A percentile compares a stretch with the other conserved stretches of the same genome.
These are phyloP conservation scores for Penicillium tannophilum DNA, from an alignment of 495 filamentous ascomycete species.

Conservation along the genomic window DNA sequence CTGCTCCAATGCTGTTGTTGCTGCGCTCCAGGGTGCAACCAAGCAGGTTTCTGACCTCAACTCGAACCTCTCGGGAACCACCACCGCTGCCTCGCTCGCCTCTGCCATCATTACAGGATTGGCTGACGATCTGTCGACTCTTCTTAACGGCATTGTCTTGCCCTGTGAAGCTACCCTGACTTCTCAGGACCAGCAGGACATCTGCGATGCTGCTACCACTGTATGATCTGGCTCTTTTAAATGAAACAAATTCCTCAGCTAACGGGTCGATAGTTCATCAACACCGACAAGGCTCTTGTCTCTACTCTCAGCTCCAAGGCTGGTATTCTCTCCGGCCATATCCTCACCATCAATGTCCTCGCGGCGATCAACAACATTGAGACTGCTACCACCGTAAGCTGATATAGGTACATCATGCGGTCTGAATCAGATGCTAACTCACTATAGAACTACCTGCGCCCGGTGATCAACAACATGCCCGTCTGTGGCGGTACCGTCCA, in stretches of 20 bases:
- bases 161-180: not conserved
- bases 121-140: not conserved
- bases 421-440: not conserved
- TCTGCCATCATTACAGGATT: constrained; percentile 4
- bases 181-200: constrained; percentile 6
- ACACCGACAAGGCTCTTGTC: not conserved
- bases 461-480: not conserved
- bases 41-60: constrained; percentile 7
- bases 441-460: constrained; percentile 1
- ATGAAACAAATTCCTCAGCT: not conserved
- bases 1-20: constrained; percentile 1
- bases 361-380: not conserved
- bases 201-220: constrained; percentile 4
- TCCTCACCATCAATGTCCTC: not conserved
- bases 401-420: not conserved
- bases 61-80: not conserved
- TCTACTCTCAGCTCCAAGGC: not conserved
- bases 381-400: not conserved
- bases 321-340: not conserved
- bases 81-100: not conserved
- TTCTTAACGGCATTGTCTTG: not conserved
- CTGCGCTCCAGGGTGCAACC: not conserved
- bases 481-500: constrained; percentile 7
- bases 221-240: not conserved
- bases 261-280: not conserved